phyloP scores from a whole-genome alignment of 805 yeast species.

The Metschnikowia corniflorae region DNA sequence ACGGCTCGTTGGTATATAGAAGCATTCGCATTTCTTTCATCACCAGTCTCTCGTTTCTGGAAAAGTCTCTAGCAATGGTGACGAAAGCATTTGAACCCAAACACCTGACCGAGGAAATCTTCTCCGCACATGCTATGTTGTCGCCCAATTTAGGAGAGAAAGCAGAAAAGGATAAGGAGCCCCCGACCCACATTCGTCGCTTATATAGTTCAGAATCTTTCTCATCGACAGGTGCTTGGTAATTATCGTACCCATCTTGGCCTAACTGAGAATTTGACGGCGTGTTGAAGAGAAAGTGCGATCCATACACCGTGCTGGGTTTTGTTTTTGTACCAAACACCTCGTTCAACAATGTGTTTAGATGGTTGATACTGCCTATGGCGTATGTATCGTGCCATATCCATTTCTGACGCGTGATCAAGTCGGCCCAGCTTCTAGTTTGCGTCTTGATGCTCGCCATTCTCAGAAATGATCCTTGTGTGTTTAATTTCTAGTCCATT shows the following conservation, averaged over 20 bases:
- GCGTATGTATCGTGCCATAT: slow-evolving; percentile 14
- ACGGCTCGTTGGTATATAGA: slow-evolving; percentile 52
- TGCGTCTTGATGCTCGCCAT: slow-evolving; percentile 6
- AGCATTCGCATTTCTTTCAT: slow-evolving; percentile 54
- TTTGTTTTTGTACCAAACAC: slow-evolving; percentile 1
- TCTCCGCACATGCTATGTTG: slow-evolving; percentile 50
- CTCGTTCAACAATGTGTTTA: slow-evolving; percentile 9
- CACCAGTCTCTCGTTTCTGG: slow-evolving; percentile 24
- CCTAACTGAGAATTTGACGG: slow-evolving; percentile 51
- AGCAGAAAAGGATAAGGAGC: slow-evolving; percentile 45
- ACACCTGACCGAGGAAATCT: slow-evolving; percentile 38
- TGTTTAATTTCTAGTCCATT: too few relatives aligned
- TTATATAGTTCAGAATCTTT: slow-evolving; percentile 32
- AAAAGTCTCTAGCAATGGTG: slow-evolving; percentile 49
- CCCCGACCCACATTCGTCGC: slow-evolving; percentile 80
- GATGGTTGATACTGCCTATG: slow-evolving; percentile 8
- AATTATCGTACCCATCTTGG: slow-evolving; percentile 75
- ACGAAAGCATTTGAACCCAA: slow-evolving; percentile 45
- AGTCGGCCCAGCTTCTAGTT: slow-evolving; percentile 6
- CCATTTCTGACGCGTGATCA: slow-evolving; percentile 8
- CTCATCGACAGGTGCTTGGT: slow-evolving; percentile 57
- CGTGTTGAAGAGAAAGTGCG: slow-evolving; percentile 65
- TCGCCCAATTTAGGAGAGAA: slow-evolving; percentile 29
- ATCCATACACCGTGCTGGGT: slow-evolving; percentile 37
- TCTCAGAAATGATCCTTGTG: too few relatives aligned